These are phyloP conservation scores for Ceratobasidium sp. DNA, from an alignment of 1,284 basidiomycete genomes.

Conservation along the genomic window DNA sequence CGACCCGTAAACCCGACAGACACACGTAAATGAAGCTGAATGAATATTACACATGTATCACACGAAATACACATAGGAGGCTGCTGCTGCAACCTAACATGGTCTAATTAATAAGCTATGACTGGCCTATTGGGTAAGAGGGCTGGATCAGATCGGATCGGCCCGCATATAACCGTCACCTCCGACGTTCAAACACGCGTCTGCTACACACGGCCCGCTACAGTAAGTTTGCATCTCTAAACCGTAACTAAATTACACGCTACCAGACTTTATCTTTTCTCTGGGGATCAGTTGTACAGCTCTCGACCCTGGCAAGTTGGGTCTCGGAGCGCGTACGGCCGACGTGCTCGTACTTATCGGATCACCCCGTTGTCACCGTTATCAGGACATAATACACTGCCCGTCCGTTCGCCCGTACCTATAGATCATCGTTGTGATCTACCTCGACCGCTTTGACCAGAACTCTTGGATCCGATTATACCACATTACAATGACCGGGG, in stretches of 20 bases:
- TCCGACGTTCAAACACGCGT: neutral
- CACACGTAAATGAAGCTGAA: no score
- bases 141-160: constrained; percentile 3
- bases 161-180: neutral
- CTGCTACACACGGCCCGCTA: neutral
- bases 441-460: neutral
- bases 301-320: neutral
- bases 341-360: neutral
- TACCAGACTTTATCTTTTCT: neutral
- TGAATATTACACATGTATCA: no score
- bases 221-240: no score
- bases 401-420: neutral
- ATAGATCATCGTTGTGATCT: neutral
- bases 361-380: neutral
- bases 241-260: neutral
- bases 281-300: neutral
- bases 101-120: neutral
- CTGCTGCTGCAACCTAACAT: neutral
- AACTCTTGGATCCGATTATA: neutral
- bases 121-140: neutral
- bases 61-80: no score
- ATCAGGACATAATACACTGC: neutral
- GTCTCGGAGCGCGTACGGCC: neutral
- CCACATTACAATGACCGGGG: neutral
- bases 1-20: no score